Evolutionary conservation across 805 yeast species (phyloP).

Genomic region (Kodamaea jinghongensis): DNA sequence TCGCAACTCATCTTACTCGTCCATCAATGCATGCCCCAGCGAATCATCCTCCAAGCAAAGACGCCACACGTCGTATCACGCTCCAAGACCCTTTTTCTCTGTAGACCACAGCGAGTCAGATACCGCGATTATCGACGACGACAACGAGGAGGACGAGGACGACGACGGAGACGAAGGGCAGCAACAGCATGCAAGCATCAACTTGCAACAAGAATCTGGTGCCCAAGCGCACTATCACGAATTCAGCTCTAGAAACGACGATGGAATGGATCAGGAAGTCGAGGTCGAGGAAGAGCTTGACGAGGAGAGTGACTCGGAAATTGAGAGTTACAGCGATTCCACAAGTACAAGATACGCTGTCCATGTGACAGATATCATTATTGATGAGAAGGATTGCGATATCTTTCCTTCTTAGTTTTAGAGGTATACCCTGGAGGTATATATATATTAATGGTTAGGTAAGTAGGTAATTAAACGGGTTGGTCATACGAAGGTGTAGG

Average conservation of each 20-base stretch:
- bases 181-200: no score
- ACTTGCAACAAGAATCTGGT: no score
- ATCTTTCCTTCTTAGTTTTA: slow-evolving; percentile 20
- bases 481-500: no score
- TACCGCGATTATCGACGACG: slow-evolving; percentile 12
- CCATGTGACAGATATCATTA: slow-evolving; percentile 40
- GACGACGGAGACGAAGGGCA: slow-evolving; percentile 13
- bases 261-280: slow-evolving; percentile 2
- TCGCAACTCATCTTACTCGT: background rate
- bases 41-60: slow-evolving; percentile 12
- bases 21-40: slow-evolving; percentile 4
- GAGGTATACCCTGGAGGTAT: no score
- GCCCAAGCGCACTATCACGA: slow-evolving; percentile 13
- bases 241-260: slow-evolving; percentile 12
- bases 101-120: slow-evolving; percentile 9
- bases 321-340: slow-evolving; percentile 20
- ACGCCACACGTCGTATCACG: slow-evolving; percentile 32
- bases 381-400: slow-evolving; percentile 33
- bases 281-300: slow-evolving; percentile 18
- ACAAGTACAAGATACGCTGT: slow-evolving; percentile 29
- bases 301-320: slow-evolving; percentile 19
- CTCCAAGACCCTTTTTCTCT: slow-evolving; percentile 21
- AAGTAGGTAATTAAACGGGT: no score
- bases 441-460: no score
- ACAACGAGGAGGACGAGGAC: slow-evolving; percentile 10